Conservation (phyloP, 2,329 filamentous ascomycete genomes). For the Sporothrix pallida region DNA sequence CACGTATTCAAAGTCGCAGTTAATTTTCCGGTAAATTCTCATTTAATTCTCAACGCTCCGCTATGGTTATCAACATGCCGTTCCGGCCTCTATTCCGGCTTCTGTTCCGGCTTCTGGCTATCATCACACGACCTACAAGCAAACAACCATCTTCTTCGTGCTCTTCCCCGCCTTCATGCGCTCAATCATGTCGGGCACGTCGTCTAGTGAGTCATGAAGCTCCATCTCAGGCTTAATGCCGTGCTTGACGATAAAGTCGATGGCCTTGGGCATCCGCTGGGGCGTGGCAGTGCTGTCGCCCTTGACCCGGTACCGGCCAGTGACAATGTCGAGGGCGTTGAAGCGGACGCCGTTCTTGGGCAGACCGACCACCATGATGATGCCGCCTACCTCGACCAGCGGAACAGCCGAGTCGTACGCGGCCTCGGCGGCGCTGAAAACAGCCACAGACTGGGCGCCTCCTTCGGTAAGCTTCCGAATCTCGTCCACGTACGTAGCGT, state of each 20-base stretch:
- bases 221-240: conserved; percentile 50
- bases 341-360: conserved; percentile 42
- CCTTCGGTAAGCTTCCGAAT: conserved; percentile 51
- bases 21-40: too few relatives aligned
- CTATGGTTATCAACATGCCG: background rate
- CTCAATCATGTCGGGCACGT: background rate
- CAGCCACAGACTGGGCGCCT: conserved; percentile 50
- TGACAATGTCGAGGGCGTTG: conserved; percentile 48
- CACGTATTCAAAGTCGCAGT: too few relatives aligned
- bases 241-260: conserved; percentile 51
- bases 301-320: conserved; percentile 50
- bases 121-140: too few relatives aligned
- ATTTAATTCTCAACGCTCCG: background rate
- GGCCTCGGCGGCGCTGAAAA: conserved; percentile 49
- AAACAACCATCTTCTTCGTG: conserved; percentile 20
- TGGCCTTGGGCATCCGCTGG: conserved; percentile 51
- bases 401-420: conserved; percentile 35
- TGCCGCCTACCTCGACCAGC: conserved; percentile 42
- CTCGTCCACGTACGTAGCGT: conserved; percentile 47
- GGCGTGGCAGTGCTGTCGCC: conserved; percentile 51
- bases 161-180: conserved; percentile 2
- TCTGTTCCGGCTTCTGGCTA: too few relatives aligned
- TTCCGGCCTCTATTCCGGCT: too few relatives aligned
- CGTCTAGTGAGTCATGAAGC: conserved; percentile 45
- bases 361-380: conserved; percentile 52